Percentiles rank a stretch among this genome's conserved stretches.
These are phyloP conservation scores for Tuctoria greenei DNA, from an alignment of 176 grass and related monocot genomes.

Conservation along the genomic window DNA sequence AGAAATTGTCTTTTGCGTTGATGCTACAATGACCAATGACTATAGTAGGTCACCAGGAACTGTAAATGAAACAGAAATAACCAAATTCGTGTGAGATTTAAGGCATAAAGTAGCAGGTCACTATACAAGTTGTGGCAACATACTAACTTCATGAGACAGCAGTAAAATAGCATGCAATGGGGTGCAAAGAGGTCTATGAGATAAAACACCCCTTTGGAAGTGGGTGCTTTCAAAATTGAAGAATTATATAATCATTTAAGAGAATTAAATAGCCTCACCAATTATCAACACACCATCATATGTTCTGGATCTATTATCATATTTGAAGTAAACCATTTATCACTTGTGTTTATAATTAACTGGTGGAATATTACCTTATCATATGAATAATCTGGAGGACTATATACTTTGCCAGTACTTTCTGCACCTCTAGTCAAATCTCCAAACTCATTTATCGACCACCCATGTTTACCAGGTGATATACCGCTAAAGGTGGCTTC, in stretches of 20 bases:
- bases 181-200: background rate
- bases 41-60: background rate
- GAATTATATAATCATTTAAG: background rate
- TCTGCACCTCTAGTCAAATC: conserved; percentile 87
- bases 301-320: background rate
- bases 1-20: background rate
- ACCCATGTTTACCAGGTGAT: conserved; percentile 87
- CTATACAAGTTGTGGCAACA: background rate
- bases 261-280: conserved; percentile 1
- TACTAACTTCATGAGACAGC: background rate
- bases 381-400: conserved; percentile 45
- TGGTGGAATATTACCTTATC: conserved; percentile 53
- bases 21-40: background rate
- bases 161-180: background rate
- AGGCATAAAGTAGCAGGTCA: background rate
- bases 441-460: conserved; percentile 95
- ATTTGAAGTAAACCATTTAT: background rate
- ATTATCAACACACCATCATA: background rate
- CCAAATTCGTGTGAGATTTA: background rate
- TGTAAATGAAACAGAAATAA: background rate
- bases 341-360: background rate
- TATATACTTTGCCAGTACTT: conserved; percentile 84
- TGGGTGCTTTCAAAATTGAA: background rate
- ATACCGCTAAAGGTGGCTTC: conserved; percentile 94
- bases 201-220: background rate